Conservation (phyloP, 1,284 basidiomycete species). For the Uromyces viciae-fabae region DNA sequence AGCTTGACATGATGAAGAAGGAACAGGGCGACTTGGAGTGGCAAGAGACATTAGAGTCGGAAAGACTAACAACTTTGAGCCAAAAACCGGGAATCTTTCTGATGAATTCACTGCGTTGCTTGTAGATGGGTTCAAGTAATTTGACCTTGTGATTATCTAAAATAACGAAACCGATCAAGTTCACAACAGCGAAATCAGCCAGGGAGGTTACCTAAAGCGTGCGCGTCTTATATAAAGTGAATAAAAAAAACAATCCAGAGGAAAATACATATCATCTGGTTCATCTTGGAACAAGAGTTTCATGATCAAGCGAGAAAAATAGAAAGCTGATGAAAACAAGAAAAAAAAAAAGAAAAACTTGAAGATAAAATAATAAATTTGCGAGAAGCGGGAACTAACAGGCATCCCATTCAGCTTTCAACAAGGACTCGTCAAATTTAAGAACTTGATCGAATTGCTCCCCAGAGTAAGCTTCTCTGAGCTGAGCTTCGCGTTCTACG, state of each 20-base stretch:
- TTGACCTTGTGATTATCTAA: constrained; percentile 35
- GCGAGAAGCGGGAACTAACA: constrained; percentile 19
- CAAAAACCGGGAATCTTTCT: constrained; percentile 25
- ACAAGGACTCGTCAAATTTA: constrained; percentile 21
- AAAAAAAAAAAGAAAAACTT: not conserved
- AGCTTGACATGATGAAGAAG: constrained; percentile 46
- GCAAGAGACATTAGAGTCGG: not conserved
- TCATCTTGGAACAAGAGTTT: not conserved
- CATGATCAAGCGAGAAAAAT: not conserved
- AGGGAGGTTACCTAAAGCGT: no score
- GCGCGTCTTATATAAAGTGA: no score
- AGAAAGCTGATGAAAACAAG: not conserved
- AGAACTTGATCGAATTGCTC: constrained; percentile 19
- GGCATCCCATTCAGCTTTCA: constrained; percentile 31
- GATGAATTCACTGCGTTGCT: constrained; percentile 32
- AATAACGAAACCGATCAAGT: not conserved
- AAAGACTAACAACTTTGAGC: constrained; percentile 31
- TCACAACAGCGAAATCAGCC: no score
- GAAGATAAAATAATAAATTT: not conserved
- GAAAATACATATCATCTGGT: no score
- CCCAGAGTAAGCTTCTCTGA: constrained; percentile 14
- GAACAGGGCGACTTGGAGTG: constrained; percentile 34
- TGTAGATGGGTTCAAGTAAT: constrained; percentile 28
- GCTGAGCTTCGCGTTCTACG: not conserved
- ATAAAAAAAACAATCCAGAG: no score